These are phyloP conservation scores for Lasiodiplodia sp. DNA, from an alignment of 2,329 filamentous ascomycete genomes.

Conservation along the genomic window DNA sequence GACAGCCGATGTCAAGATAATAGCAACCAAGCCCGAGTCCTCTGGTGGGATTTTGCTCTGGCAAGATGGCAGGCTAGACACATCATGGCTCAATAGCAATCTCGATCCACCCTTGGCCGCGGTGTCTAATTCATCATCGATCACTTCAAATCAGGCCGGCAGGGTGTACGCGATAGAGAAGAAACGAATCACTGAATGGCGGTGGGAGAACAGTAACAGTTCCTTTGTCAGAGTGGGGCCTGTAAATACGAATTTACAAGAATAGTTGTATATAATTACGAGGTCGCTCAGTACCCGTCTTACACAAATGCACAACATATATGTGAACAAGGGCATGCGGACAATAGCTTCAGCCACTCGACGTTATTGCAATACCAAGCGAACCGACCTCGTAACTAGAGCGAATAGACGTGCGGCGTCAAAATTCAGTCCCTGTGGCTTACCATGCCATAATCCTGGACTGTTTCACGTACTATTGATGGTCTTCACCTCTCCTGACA, in stretches of 20 bases:
- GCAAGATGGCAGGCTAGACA: constrained; percentile 4
- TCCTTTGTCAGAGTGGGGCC: background rate
- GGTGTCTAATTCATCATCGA: background rate
- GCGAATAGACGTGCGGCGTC: too few species aligned
- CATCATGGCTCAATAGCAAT: constrained; percentile 19
- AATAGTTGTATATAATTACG: background rate
- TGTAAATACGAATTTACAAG: constrained; percentile 2
- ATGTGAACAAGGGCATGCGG: too few species aligned
- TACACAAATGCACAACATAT: too few species aligned
- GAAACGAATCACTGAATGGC: constrained; percentile 2
- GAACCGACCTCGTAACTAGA: too few species aligned
- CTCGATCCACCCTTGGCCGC: background rate
- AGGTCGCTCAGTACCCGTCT: too few species aligned
- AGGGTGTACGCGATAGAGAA: constrained; percentile 2
- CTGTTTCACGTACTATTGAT: too few species aligned
- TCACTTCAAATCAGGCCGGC: constrained; percentile 13
- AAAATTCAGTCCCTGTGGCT: too few species aligned
- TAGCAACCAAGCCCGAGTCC: background rate
- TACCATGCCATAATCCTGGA: too few species aligned
- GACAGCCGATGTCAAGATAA: constrained; percentile 5
- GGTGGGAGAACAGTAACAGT: constrained; percentile 6
- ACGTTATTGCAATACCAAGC: too few species aligned
- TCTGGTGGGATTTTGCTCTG: constrained; percentile 15
- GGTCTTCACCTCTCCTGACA: too few species aligned
- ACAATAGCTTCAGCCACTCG: too few species aligned